Base-by-base conservation (phyloP, 164 flowering plant species). In the Tinospora cordifolia region DNA sequence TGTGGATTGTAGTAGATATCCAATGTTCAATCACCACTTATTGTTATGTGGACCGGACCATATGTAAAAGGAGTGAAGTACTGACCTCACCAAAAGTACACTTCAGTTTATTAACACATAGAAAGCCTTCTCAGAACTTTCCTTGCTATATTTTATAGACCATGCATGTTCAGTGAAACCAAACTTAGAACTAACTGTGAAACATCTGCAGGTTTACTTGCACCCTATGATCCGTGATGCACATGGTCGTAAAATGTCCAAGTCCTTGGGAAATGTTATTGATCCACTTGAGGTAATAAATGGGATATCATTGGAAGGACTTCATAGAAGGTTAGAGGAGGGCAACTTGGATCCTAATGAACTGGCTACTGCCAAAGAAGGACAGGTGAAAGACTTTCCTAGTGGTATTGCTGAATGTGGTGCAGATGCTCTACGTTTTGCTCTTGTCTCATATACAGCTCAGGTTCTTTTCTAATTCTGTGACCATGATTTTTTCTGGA, bases 221-320 rank as follows among this genome's bases (percentile, higher is more conserved):
- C 99, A 94, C 73, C 97, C 99, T 11, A 92, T 94, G 95, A 81
- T 94, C 73, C 95, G 99, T 71, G 99, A 94, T 87, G 98, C 99
- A 62, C 98, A 89, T 81, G 99, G 99, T n/a, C 93, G 98, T 25
- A 94, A 94, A 77, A 92, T 94, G 98, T 94, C 99, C 13, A 94
- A 94, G 78, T 94, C 99, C n/a, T 71, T 92, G 73, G 99, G 99
- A 69, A 94, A 94, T 88, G 99, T 90, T 46, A 79, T 94, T 75
- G 99, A 94, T 70, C 99, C 99, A 3, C 86, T 92, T 46, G 99
- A 94, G 79, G 97, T 94, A 19, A 92, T 92, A 71, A 86, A 85
- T 73, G 99, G 99, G 41, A 79, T 92, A 79, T 70, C 90, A 34
- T 84, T 94, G 66, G 88, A 88, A 74, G 91, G 84, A 40, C 97